Base-by-base conservation (phyloP, 257 asterid genomes). In the Solanum raphanifolium region DNA sequence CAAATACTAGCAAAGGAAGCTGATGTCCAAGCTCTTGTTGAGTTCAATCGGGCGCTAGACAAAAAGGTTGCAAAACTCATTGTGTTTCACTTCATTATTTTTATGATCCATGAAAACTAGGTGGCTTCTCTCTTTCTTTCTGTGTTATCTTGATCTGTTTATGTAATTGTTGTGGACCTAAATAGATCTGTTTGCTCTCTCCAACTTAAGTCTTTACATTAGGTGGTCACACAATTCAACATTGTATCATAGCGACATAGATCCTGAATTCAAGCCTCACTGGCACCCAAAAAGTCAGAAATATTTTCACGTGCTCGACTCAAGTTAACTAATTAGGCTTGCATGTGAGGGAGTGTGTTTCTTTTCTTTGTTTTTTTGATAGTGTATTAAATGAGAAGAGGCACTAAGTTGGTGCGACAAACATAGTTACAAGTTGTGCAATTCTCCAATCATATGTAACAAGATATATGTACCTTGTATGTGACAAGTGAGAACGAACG, bases 1-100 rank as follows among this genome's bases (percentile, higher is more conserved):
- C 95, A 92, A 89, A 89, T 90, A 89, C 98, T 93, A 76, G 94
- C 98, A n/a, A 97, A 92, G 90, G 99, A 95, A 91, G 99, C 98
- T 82, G 99, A 95, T 92, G 91, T 93, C 72, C 95, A 91, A 90
- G 99, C 97, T 88, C 95, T 97, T 86, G 93, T 95, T 27, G 92
- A 95, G 87, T 90, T 97, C 87, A 93, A 93, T 85, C 93, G 98
- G 90, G 95, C 96, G 46, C 98, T 97, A 55, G 98, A 97, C 72
- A 95, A 95, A 91, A 97, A 95, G 99, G 98, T 97, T 38, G 41
- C 35, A 25, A 52, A 38, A 71, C 31, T 79, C 11, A 46, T 27
- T 27, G 36, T 82, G 36, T 10, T 82, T 82, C 65, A 31, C 69
- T 82, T 82, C 36, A 48, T 82, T 74, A 21, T 36, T 11, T 74